Evolutionary conservation across 495 filamentous ascomycete genomes (phyloP), one percentile per base, ranked within the genome.

Genomic region (Chaetomium fimeti): DNA sequence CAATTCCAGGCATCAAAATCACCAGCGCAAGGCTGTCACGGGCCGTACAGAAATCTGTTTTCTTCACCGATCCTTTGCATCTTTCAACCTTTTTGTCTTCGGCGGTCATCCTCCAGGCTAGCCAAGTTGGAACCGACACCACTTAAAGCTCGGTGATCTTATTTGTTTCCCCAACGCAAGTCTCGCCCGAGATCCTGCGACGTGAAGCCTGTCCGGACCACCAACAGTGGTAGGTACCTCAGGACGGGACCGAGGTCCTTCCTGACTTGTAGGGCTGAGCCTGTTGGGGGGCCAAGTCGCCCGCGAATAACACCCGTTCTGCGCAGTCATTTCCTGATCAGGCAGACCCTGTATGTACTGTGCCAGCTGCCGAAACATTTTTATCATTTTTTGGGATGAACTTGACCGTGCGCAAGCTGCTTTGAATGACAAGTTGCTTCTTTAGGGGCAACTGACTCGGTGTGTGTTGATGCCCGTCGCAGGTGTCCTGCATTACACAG

Each of bases 331-430:
- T 11, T 36, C 24, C 40, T 48, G 24, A n/a, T 29, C 25, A 48
- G 43, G 28, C 57, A 43, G 43, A 32, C 43, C 27, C 18, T 54
- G 52, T n/a, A 56, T 8, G 27, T 32, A 32, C 3, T 29, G 3
- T 9, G 51, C 48, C 48, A 60, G 57, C 57, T 60, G 27, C 51
- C 20, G 56, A 29, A 45, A 18, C 56, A 51, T 25, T 28, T 55
- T 54, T 57, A 12, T 18, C 27, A 60, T 47, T 25, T 28, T 56
- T 54, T 57, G 18, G 27, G 57, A 60, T 47, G 57, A 49, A 60
- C 57, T 4, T 12, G n/a, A 24, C 42, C 42, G 43, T 60, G 56
- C 56, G 9, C 22, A 36, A 29, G 28, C 8, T 47, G 16, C 16
- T 18, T 38, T 9, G 57, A 42, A 57, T 36, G 20, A 43, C 1